A percentile compares a stretch with the other conserved stretches of the same genome.
Evolutionary conservation across 2,329 filamentous ascomycete species (phyloP).

Genomic region (Harringtonia lauricola): DNA sequence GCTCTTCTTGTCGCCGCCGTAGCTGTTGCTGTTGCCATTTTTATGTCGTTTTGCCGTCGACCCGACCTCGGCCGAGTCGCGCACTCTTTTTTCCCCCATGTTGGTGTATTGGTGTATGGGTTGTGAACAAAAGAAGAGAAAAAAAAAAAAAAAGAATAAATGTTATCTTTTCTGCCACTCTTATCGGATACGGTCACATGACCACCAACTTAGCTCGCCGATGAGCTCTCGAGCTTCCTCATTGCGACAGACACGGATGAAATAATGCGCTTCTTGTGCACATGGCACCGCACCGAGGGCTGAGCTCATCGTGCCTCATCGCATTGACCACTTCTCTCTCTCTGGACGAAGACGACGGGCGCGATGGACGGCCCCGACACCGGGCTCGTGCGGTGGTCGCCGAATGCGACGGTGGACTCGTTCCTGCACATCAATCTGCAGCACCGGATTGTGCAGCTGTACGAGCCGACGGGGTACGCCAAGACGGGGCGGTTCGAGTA

Average conservation of each 20-base stretch:
- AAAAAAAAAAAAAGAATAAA: too few relatives aligned
- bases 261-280: too few relatives aligned
- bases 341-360: background rate
- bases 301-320: too few relatives aligned
- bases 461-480: conserved; percentile 49
- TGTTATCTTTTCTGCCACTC: too few relatives aligned
- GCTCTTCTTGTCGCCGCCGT: conserved; percentile 20
- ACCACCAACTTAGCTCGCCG: too few relatives aligned
- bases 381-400: conserved; percentile 57
- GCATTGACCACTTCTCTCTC: background rate
- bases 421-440: conserved; percentile 57
- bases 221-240: too few relatives aligned
- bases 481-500: conserved; percentile 46
- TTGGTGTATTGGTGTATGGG: too few relatives aligned
- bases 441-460: conserved; percentile 51
- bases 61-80: background rate
- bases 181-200: too few relatives aligned
- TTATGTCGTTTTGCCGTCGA: conserved; percentile 11
- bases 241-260: too few relatives aligned
- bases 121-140: too few relatives aligned
- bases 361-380: conserved; percentile 49
- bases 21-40: background rate
- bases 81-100: background rate
- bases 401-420: conserved; percentile 44
- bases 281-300: too few relatives aligned